Conservation (phyloP, 139 green algal species). For the Eudorina sp. region DNA sequence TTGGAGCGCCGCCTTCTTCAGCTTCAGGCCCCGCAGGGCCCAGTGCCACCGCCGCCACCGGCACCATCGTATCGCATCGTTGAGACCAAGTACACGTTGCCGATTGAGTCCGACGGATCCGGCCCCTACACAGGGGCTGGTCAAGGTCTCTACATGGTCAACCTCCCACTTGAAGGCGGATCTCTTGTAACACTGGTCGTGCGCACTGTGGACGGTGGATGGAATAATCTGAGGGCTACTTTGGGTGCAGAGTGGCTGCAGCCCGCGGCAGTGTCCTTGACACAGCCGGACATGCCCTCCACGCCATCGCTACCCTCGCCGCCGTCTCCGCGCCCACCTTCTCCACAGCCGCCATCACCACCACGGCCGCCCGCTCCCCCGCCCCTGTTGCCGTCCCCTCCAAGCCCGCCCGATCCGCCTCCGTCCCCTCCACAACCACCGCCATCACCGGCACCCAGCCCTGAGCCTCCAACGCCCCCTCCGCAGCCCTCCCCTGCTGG, state of each 20-base stretch:
- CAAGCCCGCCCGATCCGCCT: neutral
- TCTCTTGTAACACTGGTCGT: neutral
- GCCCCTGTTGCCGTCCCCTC: neutral
- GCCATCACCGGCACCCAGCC: neutral
- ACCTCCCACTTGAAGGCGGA: neutral
- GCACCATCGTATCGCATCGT: neutral
- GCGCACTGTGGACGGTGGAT: neutral
- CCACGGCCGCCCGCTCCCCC: neutral
- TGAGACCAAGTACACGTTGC: neutral
- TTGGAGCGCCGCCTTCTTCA: neutral
- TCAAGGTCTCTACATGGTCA: neutral
- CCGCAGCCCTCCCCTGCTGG: neutral
- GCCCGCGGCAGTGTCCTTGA: neutral
- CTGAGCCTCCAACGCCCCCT: neutral
- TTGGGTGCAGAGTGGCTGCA: slow-evolving; percentile 5
- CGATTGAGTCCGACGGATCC: neutral
- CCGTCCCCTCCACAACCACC: neutral
- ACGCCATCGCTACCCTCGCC: neutral
- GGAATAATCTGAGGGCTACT: neutral
- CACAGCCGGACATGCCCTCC: slow-evolving; percentile 8
- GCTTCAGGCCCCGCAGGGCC: neutral
- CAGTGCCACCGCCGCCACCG: neutral
- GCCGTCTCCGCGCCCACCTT: neutral
- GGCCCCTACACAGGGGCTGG: neutral
- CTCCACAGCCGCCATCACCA: slow-evolving; percentile 6